Evolutionary conservation across 2,329 filamentous ascomycete species (phyloP), one percentile per base, ranked within the genome.

Genomic region (Didymella pinodella): DNA sequence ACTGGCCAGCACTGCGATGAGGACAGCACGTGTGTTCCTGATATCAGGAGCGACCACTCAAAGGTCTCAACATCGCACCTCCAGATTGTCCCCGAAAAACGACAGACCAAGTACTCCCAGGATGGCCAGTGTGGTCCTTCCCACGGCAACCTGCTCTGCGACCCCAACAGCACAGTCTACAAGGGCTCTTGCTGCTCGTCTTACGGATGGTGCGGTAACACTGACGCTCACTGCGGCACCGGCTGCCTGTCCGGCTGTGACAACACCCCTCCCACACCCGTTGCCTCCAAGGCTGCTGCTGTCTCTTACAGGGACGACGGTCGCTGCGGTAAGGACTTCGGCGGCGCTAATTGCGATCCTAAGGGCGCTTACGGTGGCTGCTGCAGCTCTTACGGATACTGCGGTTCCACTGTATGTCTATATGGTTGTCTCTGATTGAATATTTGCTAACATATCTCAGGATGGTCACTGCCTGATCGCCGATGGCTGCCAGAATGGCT

Each of bases 121-220:
- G 77, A 79, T 47, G 78, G 78, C 32, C 70, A 72, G 49, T 80
- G 78, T 48, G 78, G 78, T 18, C 72, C 77, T 26, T 67, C 70
- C 18, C 73, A 79, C 64, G 73, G 72, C 54, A 77, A 77, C 57
- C 59, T 76, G 8, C 69, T 80, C 41, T 80, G 78, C 63, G 75
- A 82, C 62, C 77, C 80, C 43, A 77, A 80, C 7, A 81, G 78
- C 68, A 79, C 70, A 5, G 73, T 70, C 12, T 82, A 83, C 69
- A 75, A 65, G 2, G 81, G 81, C 40, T 71, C 74, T 31, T 83
- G 81, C 64, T 83, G 81, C 67, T 80, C 78, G 43, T 67, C 72
- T 63, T 77, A 78, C 58, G 74, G 75, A 47, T 77, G 76, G 73
- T 83, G 81, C 60, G 81, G 81, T 64, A 75, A 75, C 58, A 78